phyloP scores from a whole-genome alignment of 2,329 filamentous ascomycete species.

The Rhytidhysteron rufulum region DNA sequence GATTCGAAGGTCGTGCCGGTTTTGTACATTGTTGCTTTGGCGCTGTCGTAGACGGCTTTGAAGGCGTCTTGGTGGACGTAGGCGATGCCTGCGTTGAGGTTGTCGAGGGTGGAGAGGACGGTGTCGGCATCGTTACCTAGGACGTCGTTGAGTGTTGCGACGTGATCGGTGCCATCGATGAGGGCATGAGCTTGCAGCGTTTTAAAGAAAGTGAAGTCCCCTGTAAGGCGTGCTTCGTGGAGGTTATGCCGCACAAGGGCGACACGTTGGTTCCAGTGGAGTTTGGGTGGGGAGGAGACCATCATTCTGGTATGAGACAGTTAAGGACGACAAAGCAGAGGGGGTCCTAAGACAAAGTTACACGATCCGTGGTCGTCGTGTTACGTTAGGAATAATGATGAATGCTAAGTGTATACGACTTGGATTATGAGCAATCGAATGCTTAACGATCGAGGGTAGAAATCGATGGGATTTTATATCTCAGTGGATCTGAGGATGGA shows the following conservation, averaged over 20 bases:
- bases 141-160: constrained; percentile 37
- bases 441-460: no score
- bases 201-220: constrained; percentile 47
- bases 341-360: no score
- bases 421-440: no score
- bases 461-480: no score
- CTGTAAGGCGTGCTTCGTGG: constrained; percentile 40
- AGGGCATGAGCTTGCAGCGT: constrained; percentile 42
- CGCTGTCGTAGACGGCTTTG: constrained; percentile 42
- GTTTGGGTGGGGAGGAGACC: constrained; percentile 10
- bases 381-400: no score
- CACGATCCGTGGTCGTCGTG: no score
- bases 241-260: constrained; percentile 44
- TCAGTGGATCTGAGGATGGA: no score
- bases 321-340: no score
- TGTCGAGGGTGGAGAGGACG: constrained; percentile 42
- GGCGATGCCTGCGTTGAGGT: constrained; percentile 44
- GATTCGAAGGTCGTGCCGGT: constrained; percentile 24
- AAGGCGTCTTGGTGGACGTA: constrained; percentile 47
- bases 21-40: constrained; percentile 34
- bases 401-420: no score
- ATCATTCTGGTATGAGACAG: no score
- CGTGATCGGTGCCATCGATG: constrained; percentile 43
- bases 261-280: constrained; percentile 46
- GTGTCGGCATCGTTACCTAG: constrained; percentile 42